Percentiles rank a stretch among this genome's conserved stretches.
Evolutionary conservation across 345 rosid genomes (phyloP).

Genomic region (Citrus inodora): DNA sequence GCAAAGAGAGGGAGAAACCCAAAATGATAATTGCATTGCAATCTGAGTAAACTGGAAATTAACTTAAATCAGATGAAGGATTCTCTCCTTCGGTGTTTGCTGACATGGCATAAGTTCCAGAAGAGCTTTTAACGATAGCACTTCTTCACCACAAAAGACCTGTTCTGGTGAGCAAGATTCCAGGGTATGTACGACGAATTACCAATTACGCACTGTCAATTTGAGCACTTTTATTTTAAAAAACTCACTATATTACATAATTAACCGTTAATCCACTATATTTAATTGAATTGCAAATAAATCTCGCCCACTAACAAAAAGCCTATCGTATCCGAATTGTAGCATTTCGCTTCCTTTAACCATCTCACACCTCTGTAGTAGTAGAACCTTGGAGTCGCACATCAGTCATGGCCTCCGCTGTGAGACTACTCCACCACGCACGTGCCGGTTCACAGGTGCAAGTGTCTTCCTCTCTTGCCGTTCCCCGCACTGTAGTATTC

Average conservation of each 20-base stretch:
- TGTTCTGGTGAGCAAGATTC: too few species aligned
- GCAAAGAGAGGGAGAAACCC: not conserved
- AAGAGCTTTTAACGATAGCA: not conserved
- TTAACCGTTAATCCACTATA: too few species aligned
- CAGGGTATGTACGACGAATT: too few species aligned
- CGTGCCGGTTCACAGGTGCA: slow-evolving; percentile 14
- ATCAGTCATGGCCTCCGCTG: slow-evolving; percentile 25
- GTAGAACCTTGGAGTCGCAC: not conserved
- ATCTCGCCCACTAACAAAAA: not conserved
- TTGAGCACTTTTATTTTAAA: too few species aligned
- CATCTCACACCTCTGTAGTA: not conserved
- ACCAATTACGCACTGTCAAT: too few species aligned
- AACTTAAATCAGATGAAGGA: not conserved
- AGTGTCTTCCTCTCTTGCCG: not conserved
- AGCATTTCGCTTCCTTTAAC: not conserved
- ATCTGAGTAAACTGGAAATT: not conserved
- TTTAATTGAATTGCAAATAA: too few species aligned
- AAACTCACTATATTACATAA: too few species aligned
- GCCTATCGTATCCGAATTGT: not conserved
- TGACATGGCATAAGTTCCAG: not conserved
- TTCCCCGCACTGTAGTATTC: not conserved
- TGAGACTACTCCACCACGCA: slow-evolving; percentile 9
- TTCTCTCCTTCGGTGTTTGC: not conserved
- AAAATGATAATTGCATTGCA: not conserved
- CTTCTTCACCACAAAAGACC: not conserved